Conservation (phyloP, 768 basidiomycete genomes). For the Tylopilus cervinicoccineus region DNA sequence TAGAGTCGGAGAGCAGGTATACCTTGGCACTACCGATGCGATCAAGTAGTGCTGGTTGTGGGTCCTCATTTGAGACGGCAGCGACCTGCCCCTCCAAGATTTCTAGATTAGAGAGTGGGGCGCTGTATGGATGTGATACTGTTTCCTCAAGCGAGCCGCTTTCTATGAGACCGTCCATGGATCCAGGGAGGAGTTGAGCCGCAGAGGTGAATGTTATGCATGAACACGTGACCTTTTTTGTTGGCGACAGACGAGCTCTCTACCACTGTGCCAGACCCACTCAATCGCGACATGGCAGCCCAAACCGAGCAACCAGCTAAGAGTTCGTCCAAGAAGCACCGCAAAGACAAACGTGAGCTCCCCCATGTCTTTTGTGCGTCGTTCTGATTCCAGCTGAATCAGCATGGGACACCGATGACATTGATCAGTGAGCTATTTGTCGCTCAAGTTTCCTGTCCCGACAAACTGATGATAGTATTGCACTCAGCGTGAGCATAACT, state of each 20-base stretch:
- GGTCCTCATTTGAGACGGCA: constrained; percentile 28
- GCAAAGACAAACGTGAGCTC: constrained; percentile 91
- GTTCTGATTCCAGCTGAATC: constrained; percentile 18
- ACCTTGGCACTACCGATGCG: constrained; percentile 73
- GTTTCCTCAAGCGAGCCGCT: constrained; percentile 30
- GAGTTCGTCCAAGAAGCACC: constrained; percentile 84
- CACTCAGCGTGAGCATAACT: constrained; percentile 40
- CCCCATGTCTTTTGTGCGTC: not conserved
- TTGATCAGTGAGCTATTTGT: constrained; percentile 81
- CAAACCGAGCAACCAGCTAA: constrained; percentile 37
- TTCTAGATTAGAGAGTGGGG: constrained; percentile 56
- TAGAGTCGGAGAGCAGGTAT: constrained; percentile 71
- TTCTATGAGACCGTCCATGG: constrained; percentile 50
- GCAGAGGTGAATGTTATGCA: not conserved
- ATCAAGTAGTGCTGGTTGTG: constrained; percentile 42
- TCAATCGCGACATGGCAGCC: constrained; percentile 18
- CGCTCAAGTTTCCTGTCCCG: not conserved
- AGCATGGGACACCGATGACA: constrained; percentile 99
- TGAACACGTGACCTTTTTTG: constrained; percentile 20
- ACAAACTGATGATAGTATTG: not conserved
- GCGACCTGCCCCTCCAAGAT: constrained; percentile 31
- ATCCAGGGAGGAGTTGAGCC: not conserved
- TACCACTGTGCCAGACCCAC: too few species aligned
- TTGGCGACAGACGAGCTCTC: too few species aligned
- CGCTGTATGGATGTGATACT: constrained; percentile 46